A percentile compares a stretch with the other conserved stretches of the same genome.
Conservation (phyloP, 2,329 filamentous ascomycete genomes). For the Periglandula ipomoeae region DNA sequence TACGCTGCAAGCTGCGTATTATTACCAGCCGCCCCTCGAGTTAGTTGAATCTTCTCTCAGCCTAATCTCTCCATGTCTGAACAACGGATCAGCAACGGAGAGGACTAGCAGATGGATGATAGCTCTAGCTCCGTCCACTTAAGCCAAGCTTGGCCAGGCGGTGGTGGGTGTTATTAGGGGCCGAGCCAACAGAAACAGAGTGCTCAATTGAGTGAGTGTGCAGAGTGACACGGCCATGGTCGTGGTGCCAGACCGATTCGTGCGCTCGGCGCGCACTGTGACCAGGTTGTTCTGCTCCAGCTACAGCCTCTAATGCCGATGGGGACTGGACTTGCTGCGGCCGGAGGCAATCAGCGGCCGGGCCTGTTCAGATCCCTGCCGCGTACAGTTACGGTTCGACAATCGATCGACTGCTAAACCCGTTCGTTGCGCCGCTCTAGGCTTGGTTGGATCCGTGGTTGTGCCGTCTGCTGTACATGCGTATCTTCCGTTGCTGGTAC, state of each 20-base stretch:
- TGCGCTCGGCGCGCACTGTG: background rate
- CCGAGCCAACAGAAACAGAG: no score
- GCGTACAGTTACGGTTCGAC: slow-evolving; percentile 6
- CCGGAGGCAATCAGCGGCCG: slow-evolving; percentile 1
- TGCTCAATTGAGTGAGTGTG: no score
- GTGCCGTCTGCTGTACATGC: no score
- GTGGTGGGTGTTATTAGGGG: no score
- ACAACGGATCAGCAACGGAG: no score
- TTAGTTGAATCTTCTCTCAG: no score
- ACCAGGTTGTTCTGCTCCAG: background rate
- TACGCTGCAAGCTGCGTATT: background rate
- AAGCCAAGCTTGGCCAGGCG: background rate
- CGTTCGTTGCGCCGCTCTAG: background rate
- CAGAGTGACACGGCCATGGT: background rate
- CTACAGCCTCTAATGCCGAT: background rate
- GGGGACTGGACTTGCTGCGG: background rate
- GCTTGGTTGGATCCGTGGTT: no score
- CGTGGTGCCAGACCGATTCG: background rate
- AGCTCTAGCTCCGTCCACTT: background rate
- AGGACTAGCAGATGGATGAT: no score
- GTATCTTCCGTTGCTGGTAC: no score
- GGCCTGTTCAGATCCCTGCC: background rate
- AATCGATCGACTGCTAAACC: slow-evolving; percentile 8
- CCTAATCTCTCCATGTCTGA: no score
- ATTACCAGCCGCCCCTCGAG: no score